Conservation (phyloP, 441 rosid species). For the Arabidopsis hybrid region DNA sequence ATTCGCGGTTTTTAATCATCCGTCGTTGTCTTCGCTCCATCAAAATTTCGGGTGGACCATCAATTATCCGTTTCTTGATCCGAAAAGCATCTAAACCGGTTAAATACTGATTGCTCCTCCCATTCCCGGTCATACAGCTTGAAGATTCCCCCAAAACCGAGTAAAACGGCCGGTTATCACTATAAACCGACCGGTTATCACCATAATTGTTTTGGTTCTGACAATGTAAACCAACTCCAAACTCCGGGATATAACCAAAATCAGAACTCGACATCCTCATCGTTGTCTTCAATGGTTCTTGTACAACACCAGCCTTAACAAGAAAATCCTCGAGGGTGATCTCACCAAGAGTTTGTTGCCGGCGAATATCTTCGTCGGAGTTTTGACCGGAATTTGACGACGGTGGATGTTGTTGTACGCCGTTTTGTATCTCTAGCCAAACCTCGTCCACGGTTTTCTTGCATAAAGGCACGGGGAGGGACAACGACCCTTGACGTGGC, state of each 20-base stretch:
- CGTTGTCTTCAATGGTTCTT: constrained; percentile 47
- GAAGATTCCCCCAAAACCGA: constrained; percentile 51
- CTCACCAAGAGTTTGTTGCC: constrained; percentile 68
- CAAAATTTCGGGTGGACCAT: constrained; percentile 74
- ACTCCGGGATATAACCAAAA: constrained; percentile 34
- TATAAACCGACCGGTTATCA: constrained; percentile 37
- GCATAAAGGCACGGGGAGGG: constrained; percentile 67
- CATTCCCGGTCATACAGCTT: constrained; percentile 46
- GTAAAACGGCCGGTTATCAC: constrained; percentile 27
- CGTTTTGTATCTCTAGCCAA: constrained; percentile 70
- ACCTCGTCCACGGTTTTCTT: constrained; percentile 79
- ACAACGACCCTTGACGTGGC: constrained; percentile 69
- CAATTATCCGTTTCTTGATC: constrained; percentile 60
- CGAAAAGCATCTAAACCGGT: constrained; percentile 48
- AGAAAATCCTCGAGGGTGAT: constrained; percentile 74
- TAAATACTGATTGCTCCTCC: constrained; percentile 41
- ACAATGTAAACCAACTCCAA: constrained; percentile 34
- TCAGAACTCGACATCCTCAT: constrained; percentile 37
- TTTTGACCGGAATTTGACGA: constrained; percentile 2
- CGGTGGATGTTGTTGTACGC: constrained; percentile 40
- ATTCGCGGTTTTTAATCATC: constrained; percentile 94
- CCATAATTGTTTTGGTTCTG: constrained; percentile 22
- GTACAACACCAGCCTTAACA: constrained; percentile 68
- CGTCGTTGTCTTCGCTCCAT: constrained; percentile 86
- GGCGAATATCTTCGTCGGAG: constrained; percentile 43